Evolutionary conservation across 2,329 filamentous ascomycete species (phyloP).

Genomic region (Fusarium nurragi): DNA sequence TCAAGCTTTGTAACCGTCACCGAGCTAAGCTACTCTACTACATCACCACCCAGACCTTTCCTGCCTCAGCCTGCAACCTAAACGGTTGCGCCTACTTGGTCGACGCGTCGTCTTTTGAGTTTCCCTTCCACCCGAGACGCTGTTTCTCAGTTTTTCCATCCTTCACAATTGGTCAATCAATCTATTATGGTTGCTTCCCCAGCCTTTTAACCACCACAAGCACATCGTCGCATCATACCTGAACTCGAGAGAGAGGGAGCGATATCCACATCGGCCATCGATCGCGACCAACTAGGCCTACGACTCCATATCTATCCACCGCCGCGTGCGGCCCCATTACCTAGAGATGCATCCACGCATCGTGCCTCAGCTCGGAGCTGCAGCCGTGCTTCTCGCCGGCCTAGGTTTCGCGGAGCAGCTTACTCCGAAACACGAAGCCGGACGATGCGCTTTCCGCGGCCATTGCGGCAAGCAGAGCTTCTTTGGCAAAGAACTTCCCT

Average conservation of each 20-base stretch:
- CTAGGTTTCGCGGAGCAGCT: conserved; percentile 43
- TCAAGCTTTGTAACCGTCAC: conserved; percentile 29
- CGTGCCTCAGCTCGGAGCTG: conserved; percentile 47
- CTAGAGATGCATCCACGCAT: conserved; percentile 48
- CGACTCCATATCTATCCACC: conserved; percentile 28
- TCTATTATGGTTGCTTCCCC: conserved; percentile 26
- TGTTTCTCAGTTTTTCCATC: conserved; percentile 2
- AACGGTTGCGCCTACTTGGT: conserved; percentile 21
- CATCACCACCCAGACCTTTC: conserved; percentile 22
- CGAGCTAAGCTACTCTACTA: conserved; percentile 31
- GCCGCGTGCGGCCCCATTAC: conserved; percentile 34
- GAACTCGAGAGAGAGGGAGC: conserved; percentile 17
- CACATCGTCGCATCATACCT: conserved; percentile 26
- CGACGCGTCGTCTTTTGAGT: conserved; percentile 25
- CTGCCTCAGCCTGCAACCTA: conserved; percentile 24
- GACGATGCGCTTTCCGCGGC: conserved; percentile 88
- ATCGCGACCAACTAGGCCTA: conserved; percentile 21
- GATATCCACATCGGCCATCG: conserved; percentile 17
- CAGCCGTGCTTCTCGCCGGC: conserved; percentile 44
- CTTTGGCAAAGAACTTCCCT: conserved; percentile 90
- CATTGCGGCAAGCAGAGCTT: conserved; percentile 91
- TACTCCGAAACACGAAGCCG: conserved; percentile 79
- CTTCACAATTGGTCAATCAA: conserved; percentile 11
- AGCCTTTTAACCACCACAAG: conserved; percentile 20
- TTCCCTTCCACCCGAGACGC: conserved; percentile 7